Conservation (phyloP, 2,329 filamentous ascomycete species). For the Phaeosphaeriaceae sp. region DNA sequence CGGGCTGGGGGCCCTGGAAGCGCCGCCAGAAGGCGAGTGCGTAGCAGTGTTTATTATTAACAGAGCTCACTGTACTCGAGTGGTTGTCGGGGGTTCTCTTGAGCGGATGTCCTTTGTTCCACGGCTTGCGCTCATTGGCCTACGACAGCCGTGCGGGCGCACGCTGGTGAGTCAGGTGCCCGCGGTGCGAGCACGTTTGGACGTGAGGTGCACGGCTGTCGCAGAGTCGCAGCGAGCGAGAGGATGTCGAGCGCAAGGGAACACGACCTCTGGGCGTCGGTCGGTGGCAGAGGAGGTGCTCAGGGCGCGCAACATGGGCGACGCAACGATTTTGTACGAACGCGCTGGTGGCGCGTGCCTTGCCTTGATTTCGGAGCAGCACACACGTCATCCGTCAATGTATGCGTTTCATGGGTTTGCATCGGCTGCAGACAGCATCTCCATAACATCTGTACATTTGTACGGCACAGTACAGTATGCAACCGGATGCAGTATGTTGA, state of each 20-base stretch:
- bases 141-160: conserved; percentile 29
- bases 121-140: conserved; percentile 46
- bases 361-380: conserved; percentile 43
- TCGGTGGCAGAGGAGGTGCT: conserved; percentile 47
- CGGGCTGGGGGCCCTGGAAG: conserved; percentile 46
- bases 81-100: conserved; percentile 38
- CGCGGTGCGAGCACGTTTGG: conserved; percentile 14
- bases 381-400: conserved; percentile 28
- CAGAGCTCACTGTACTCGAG: conserved; percentile 34
- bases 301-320: conserved; percentile 32
- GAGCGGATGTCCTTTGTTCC: conserved; percentile 44
- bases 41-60: conserved; percentile 37
- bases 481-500: not conserved
- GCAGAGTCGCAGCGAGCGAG: conserved; percentile 14
- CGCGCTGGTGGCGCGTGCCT: conserved; percentile 29
- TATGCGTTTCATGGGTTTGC: not conserved
- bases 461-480: not conserved
- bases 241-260: conserved; percentile 48
- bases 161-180: conserved; percentile 26
- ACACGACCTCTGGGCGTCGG: conserved; percentile 43
- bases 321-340: conserved; percentile 41
- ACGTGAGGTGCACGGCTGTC: conserved; percentile 35
- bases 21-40: conserved; percentile 35
- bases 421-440: not conserved
- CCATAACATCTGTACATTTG: not conserved